Base-by-base conservation (phyloP, 192 early-diverging fungal species). In the Coemansia erecta region DNA sequence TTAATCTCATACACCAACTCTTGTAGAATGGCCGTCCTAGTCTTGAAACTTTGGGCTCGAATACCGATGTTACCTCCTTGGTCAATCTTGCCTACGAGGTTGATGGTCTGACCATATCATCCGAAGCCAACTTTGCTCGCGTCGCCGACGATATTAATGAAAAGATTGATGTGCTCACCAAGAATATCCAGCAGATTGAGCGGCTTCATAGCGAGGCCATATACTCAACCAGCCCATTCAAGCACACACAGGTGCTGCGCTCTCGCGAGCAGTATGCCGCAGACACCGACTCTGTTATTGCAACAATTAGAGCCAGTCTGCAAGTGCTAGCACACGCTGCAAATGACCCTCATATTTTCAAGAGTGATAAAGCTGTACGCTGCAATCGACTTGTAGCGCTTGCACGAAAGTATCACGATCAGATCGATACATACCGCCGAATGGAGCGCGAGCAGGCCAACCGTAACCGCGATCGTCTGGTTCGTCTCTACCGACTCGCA, bases 401-500 rank as follows among this genome's bases (percentile, higher is more conserved):
- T 21, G 54, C 49, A 13, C 58, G 56, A 11, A 50, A 51, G 21
- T 35, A 57, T 21, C 23, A 50, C 22, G 53, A 60, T 24, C 69
- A 61, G 4, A 46, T 71, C 21, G 54, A 71, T 13, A 4, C 17
- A 3, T 79, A 69, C 22, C 61, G 56, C 58, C 60, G 63, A 35
- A 63, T 70, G 58, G 59, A 69, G 56, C 49, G 58, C 37, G 51
- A 60, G 26, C 70, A 72, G 15, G 58, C 35, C 26, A 50, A 23
- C 18, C 60, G 61, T 19, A 61, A 61, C 45, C 70, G 63, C 53
- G 60, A 79, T 28, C 63, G 66, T 22, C 42, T 79, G 41, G 44
- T 58, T 8, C 53, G 58, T 12, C 62, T 73, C 8, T 64, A 63
- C 52, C 51, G 55, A 14, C 24, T 66, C 8, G 56, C 56, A 10